Percentiles rank a stretch among this genome's conserved stretches.
Evolutionary conservation across 2,329 filamentous ascomycete genomes (phyloP).

Genomic region (Paraphoma chrysanthemicola): DNA sequence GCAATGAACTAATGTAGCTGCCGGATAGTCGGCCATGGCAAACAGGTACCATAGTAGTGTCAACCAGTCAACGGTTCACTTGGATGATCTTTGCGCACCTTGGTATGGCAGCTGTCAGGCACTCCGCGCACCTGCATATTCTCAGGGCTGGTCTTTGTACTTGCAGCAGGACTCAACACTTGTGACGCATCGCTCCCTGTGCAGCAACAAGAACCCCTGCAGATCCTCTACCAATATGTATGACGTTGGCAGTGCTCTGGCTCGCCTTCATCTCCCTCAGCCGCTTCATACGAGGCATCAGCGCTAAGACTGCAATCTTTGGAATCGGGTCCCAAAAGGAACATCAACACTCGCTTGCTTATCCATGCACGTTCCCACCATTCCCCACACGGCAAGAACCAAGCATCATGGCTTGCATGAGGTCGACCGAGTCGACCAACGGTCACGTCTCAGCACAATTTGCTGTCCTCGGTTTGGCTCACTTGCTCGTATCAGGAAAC

Average conservation of each 20-base stretch:
- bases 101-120: not conserved
- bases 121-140: not conserved
- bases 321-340: not conserved
- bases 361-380: conserved; percentile 7
- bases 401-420: not conserved
- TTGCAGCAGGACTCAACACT: not conserved
- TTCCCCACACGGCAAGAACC: not conserved
- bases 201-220: conserved; percentile 1
- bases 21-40: not conserved
- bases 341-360: not conserved
- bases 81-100: not conserved
- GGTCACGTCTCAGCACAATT: not conserved
- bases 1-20: conserved; percentile 5
- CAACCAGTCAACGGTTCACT: not conserved
- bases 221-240: not conserved
- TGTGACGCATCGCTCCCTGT: not conserved
- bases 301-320: conserved; percentile 1
- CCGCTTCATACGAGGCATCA: conserved; percentile 8
- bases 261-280: conserved; percentile 14
- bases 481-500: conserved; percentile 1
- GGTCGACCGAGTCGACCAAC: conserved; percentile 1
- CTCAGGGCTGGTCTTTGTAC: not conserved
- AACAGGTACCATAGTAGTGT: not conserved
- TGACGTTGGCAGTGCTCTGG: conserved; percentile 6
- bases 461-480: not conserved